A percentile compares a stretch with the other conserved stretches of the same genome.
Evolutionary conservation across 148 eudicot genomes (phyloP).

Genomic region (Rhododendron vialii): DNA sequence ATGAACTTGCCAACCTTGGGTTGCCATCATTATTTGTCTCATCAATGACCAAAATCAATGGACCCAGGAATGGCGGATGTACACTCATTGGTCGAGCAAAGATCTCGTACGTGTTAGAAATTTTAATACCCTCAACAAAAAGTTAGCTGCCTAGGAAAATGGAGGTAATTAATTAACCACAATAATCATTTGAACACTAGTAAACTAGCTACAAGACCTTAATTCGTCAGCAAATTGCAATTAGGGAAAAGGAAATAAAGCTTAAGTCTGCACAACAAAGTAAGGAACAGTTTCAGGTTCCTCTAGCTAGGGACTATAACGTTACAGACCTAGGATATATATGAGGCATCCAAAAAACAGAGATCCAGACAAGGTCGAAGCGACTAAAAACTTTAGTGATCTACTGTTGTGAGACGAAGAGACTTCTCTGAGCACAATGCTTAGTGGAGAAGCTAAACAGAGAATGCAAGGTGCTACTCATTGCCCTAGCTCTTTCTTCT

Average conservation of each 20-base stretch:
- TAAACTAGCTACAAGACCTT: conserved; percentile 49
- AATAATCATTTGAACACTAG: conserved; percentile 29
- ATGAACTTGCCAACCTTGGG: too few species aligned
- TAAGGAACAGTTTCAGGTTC: conserved; percentile 29
- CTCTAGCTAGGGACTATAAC: conserved; percentile 25
- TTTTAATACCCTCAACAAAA: conserved; percentile 20
- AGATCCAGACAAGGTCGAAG: too few species aligned
- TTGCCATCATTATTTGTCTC: conserved; percentile 19
- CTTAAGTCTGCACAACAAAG: conserved; percentile 36
- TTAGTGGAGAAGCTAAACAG: conserved; percentile 11
- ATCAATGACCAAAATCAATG: conserved; percentile 33
- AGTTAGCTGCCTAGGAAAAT: conserved; percentile 24
- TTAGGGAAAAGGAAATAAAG: conserved; percentile 56
- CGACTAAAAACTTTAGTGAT: too few species aligned
- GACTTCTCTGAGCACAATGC: conserved; percentile 11
- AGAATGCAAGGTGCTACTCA: conserved; percentile 18
- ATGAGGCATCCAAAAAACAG: conserved; percentile 21
- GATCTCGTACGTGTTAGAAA: conserved; percentile 25
- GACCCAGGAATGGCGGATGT: conserved; percentile 24
- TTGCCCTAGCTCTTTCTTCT: conserved; percentile 8
- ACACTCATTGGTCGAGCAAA: conserved; percentile 19
- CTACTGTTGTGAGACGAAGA: conserved; percentile 18
- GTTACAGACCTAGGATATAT: conserved; percentile 15
- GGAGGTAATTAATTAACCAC: conserved; percentile 26
- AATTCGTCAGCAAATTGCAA: conserved; percentile 51